Evolutionary conservation across 2,329 filamentous ascomycete genomes (phyloP).

Genomic region (Penicillium capsulatum): DNA sequence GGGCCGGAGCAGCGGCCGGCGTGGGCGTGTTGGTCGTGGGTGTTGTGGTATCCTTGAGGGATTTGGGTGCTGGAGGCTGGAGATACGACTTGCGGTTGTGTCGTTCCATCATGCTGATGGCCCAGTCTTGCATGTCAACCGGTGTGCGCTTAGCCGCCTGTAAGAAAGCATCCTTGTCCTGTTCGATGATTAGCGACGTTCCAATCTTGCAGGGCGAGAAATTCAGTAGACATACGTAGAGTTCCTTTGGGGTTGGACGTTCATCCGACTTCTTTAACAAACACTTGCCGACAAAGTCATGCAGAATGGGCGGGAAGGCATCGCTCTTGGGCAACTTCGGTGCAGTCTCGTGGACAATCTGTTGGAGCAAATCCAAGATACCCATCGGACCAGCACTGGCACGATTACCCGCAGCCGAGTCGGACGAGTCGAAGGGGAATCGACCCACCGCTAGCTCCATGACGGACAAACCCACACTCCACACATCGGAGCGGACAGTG

Average conservation of each 20-base stretch:
- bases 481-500: slow-evolving; percentile 97
- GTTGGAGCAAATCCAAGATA: slow-evolving; percentile 91
- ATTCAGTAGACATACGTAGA: slow-evolving; percentile 64
- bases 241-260: slow-evolving; percentile 85
- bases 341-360: slow-evolving; percentile 94
- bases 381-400: slow-evolving; percentile 73
- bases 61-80: slow-evolving; percentile 73
- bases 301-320: slow-evolving; percentile 88
- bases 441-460: slow-evolving; percentile 98
- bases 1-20: slow-evolving; percentile 12
- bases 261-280: slow-evolving; percentile 83
- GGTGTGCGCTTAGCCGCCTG: slow-evolving; percentile 95
- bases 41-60: slow-evolving; percentile 53
- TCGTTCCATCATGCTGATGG: slow-evolving; percentile 85
- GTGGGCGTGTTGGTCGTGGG: slow-evolving; percentile 46
- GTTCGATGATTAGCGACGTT: slow-evolving; percentile 19
- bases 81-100: slow-evolving; percentile 95
- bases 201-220: not conserved
- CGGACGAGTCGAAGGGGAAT: slow-evolving; percentile 84
- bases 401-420: slow-evolving; percentile 68
- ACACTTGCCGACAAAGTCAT: slow-evolving; percentile 97
- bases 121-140: slow-evolving; percentile 90
- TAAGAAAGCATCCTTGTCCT: slow-evolving; percentile 92
- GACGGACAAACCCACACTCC: slow-evolving; percentile 91
- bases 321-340: slow-evolving; percentile 94